phyloP scores from a whole-genome alignment of 176 grass and related monocot species.

The Ananas comosus region DNA sequence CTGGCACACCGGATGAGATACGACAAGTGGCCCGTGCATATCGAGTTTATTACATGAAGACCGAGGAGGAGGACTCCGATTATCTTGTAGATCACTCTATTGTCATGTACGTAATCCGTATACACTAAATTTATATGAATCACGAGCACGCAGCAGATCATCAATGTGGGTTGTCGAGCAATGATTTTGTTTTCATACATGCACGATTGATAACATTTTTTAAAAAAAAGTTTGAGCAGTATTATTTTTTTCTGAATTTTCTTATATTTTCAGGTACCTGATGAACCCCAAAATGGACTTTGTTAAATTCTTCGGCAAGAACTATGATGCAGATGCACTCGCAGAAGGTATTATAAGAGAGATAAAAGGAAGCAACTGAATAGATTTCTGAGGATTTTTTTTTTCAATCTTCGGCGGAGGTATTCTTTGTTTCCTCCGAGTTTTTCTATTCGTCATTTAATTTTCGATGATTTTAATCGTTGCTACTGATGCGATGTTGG shows the following conservation, averaged over 20 bases:
- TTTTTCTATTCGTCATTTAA: no score
- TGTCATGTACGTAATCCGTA: constrained; percentile 58
- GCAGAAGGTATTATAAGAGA: constrained; percentile 54
- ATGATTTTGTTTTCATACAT: neutral
- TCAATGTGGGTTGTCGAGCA: neutral
- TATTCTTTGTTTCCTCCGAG: neutral
- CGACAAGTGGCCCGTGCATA: constrained; percentile 65
- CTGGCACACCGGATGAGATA: constrained; percentile 58
- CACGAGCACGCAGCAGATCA: neutral
- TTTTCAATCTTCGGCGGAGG: neutral
- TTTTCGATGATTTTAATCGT: no score
- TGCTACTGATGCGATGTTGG: no score
- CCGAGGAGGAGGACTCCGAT: constrained; percentile 77
- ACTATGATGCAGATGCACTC: constrained; percentile 57
- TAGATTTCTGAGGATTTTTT: neutral
- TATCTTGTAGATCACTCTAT: constrained; percentile 97
- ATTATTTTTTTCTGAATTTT: neutral
- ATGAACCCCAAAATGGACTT: constrained; percentile 67
- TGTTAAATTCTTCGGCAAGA: constrained; percentile 68
- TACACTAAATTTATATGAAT: constrained; percentile 1
- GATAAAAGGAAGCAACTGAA: constrained; percentile 32
- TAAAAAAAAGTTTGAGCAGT: neutral
- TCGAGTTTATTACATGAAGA: constrained; percentile 94
- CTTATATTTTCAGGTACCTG: constrained; percentile 47
- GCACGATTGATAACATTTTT: neutral